phyloP scores from a whole-genome alignment of 768 basidiomycete genomes.

The Lactarius tabidus region DNA sequence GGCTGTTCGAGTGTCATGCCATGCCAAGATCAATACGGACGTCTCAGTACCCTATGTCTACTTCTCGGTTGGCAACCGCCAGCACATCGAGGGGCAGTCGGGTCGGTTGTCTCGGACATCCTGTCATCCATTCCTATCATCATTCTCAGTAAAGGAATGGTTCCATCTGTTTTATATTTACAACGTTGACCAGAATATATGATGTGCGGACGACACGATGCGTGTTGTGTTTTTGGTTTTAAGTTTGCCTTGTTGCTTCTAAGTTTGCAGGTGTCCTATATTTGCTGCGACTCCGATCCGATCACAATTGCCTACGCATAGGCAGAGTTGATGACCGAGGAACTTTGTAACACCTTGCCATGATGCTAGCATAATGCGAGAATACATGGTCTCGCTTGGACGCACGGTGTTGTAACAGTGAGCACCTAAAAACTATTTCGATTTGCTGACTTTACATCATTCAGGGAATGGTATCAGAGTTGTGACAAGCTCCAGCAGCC shows the following conservation, averaged over 20 bases:
- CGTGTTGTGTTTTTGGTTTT: not conserved
- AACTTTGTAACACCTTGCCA: no score
- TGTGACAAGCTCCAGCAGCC: not conserved
- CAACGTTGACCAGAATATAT: not conserved
- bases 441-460: no score
- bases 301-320: not conserved
- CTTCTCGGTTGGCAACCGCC: constrained; percentile 30
- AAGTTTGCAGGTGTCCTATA: not conserved
- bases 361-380: no score
- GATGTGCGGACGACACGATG: not conserved
- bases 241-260: not conserved
- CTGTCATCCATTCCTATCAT: not conserved
- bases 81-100: constrained; percentile 47
- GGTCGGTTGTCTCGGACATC: constrained; percentile 69
- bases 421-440: no score
- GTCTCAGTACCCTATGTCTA: constrained; percentile 76
- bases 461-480: not conserved
- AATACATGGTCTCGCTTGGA: no score
- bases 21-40: constrained; percentile 68
- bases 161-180: not conserved
- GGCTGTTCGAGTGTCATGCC: constrained; percentile 88
- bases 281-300: not conserved
- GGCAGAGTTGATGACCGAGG: no score
- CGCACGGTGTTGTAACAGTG: no score
- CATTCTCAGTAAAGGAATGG: not conserved